Conservation (phyloP, 2,329 filamentous ascomycete species). For the Neonectria ditissima region DNA sequence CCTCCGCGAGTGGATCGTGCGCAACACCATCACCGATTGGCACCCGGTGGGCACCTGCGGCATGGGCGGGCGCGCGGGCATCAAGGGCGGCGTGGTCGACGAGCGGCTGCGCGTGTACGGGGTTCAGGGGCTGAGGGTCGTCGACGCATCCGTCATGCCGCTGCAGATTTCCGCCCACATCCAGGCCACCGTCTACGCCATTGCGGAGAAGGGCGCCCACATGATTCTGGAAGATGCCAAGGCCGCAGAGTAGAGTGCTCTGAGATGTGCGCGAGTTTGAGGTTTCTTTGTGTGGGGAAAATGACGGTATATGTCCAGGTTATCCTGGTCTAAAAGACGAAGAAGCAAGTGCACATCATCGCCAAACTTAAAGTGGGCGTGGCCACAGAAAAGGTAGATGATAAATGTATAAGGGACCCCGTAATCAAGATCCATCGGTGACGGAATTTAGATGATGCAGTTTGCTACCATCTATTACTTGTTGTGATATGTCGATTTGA, state of each 20-base stretch:
- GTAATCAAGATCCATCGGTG: too few species aligned
- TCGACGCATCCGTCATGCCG: constrained; percentile 49
- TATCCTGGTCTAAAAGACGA: too few species aligned
- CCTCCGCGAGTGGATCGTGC: constrained; percentile 43
- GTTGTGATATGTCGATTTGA: too few species aligned
- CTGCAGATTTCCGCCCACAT: constrained; percentile 46
- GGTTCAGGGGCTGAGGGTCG: constrained; percentile 41
- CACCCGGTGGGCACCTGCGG: constrained; percentile 56
- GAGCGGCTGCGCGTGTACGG: constrained; percentile 47
- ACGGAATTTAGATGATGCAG: too few species aligned
- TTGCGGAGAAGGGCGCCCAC: constrained; percentile 48
- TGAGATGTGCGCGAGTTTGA: neutral
- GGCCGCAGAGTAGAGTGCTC: neutral
- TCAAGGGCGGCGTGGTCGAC: constrained; percentile 49
- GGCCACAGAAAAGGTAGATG: too few species aligned
- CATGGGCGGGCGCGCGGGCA: constrained; percentile 48
- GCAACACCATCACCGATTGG: constrained; percentile 49
- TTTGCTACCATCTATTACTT: too few species aligned
- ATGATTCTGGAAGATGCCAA: constrained; percentile 40
- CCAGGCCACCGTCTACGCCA: constrained; percentile 52
- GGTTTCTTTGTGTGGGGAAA: neutral
- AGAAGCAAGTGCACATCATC: too few species aligned
- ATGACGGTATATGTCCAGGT: neutral
- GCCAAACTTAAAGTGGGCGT: too few species aligned
- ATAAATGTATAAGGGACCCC: too few species aligned